Evolutionary conservation across 768 basidiomycete genomes (phyloP), one percentile per base, ranked within the genome.

Genomic region (Crepidotus variabilis): DNA sequence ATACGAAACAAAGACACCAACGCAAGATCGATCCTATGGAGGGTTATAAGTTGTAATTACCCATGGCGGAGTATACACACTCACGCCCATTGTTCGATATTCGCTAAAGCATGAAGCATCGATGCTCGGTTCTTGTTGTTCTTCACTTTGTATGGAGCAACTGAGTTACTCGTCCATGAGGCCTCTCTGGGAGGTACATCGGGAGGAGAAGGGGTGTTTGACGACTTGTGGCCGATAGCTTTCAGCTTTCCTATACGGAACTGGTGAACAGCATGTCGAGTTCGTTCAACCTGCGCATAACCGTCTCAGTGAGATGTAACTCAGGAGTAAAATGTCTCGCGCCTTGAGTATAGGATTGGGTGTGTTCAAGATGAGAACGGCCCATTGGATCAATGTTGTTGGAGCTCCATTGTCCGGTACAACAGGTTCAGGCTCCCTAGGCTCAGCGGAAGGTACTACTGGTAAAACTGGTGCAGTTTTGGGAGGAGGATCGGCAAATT

Each of bases 21-120:
- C 82, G 88, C 87, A 10, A 92, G 77, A 62, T 92, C 89, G 47
- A 90, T 89, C 4, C 85, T 87, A 53, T 21, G 54, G 18, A 56
- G 22, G 28, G 32, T 53, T 23, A 33, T 28, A 23, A 14, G 51
- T 46, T 5, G 39, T 51, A 35, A 21, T 39, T 36, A 13, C 18
- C 22, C 10, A 5, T 24, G 18, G 14, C 9, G 22, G 23, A 14
- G 21, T n/a, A 20, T 35, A 16, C 11, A 18, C 50, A 85, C 87
- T 80, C 61, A 88, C 81, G 92, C 92, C 88, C 89, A 94, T 67
- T 91, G 90, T 62, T 92, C 90, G 52, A 94, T 90, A 65, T 91
- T 91, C 0, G 90, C 90, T 1, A 92, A 70, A 1, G 90, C 88
- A 69, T 92, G 91, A 7, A 92, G 70, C 87, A 92, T 90, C 11